Base-by-base conservation (phyloP, 768 basidiomycete genomes). In the Boletus huronensis region DNA sequence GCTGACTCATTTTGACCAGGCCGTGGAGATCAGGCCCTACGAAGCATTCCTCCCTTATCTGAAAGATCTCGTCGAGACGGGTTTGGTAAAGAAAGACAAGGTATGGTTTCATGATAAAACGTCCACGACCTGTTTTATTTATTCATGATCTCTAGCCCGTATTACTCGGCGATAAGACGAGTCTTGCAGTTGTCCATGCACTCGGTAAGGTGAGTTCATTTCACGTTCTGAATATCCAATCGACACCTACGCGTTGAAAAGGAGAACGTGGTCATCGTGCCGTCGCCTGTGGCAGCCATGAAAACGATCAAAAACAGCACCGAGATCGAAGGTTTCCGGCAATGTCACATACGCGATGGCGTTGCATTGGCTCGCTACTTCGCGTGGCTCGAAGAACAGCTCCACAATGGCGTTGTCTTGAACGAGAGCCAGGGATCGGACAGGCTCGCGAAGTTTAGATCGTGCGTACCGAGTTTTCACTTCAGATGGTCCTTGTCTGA, bases 321-420 rank as follows among this genome's bases (percentile, higher is more conserved):
- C 0, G 96, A 99, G 64, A 71, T 95, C 13, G 88, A 88, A 65
- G 96, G 96, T 0, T 98, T 98, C 79, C 80, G 94, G 16, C 83
- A 88, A 64, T 81, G 80, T 49, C 93, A 99, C 65, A 83, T 96
- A 31, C 82, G 95, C 10, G 96, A 98, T 69, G 94, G 96, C 0
- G 84, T 80, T 1, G 95, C 95, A 0, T 77, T 98, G 44, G 84
- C 82, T 8, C 81, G 87, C 14, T 99, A 98, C 72, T 98, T 98
- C 62, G 79, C 93, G 0, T 99, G 96, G 97, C 77, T 99, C 1
- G 93, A 98, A 70, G 88, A 93, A 57, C 81, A 87, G 59, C 75
- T 98, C 17, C 69, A 79, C 3, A 73, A 78, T 7, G 90, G 84
- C 0, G 75, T 74, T 17, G 77, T 75, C 54, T 55, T 95, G 54